phyloP scores from a whole-genome alignment of 1,139 yeast species.

The Yamadazyma spencermartinsiae region DNA sequence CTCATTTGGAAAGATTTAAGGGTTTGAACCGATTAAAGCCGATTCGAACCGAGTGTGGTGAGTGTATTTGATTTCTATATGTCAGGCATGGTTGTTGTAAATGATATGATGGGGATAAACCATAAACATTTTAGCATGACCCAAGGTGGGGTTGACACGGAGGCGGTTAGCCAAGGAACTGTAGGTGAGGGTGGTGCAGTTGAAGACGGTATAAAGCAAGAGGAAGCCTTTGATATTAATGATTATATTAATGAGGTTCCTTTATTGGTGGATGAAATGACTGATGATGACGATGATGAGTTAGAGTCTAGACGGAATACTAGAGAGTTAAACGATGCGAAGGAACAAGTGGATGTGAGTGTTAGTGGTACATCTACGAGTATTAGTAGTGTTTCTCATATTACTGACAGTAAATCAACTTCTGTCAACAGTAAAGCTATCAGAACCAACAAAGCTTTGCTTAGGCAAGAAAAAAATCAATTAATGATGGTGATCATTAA shows the following conservation, averaged over 20 bases:
- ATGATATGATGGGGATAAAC: slow-evolving; percentile 9
- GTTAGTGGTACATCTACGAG: slow-evolving; percentile 26
- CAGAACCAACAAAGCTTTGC: slow-evolving; percentile 5
- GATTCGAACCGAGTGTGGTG: too few relatives aligned
- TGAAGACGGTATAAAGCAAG: slow-evolving; percentile 3
- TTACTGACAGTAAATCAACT: background rate
- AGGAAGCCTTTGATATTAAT: slow-evolving; percentile 15
- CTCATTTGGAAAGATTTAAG: background rate
- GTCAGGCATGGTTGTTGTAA: slow-evolving; percentile 6
- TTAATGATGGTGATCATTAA: slow-evolving; percentile 48
- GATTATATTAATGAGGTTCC: slow-evolving; percentile 19
- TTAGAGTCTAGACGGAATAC: slow-evolving; percentile 25
- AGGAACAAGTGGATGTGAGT: background rate
- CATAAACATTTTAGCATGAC: slow-evolving; percentile 3
- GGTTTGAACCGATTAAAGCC: background rate
- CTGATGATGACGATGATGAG: slow-evolving; percentile 15
- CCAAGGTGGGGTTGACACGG: background rate
- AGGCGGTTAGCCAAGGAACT: background rate
- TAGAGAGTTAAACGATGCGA: background rate
- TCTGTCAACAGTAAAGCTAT: background rate
- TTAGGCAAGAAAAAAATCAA: slow-evolving; percentile 27
- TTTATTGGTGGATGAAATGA: slow-evolving; percentile 13
- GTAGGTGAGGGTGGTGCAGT: background rate
- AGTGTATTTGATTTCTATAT: background rate
- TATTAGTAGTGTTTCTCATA: slow-evolving; percentile 42